These are phyloP conservation scores for Xylaria sp. DNA, from an alignment of 2,329 filamentous ascomycete species.

Conservation along the genomic window DNA sequence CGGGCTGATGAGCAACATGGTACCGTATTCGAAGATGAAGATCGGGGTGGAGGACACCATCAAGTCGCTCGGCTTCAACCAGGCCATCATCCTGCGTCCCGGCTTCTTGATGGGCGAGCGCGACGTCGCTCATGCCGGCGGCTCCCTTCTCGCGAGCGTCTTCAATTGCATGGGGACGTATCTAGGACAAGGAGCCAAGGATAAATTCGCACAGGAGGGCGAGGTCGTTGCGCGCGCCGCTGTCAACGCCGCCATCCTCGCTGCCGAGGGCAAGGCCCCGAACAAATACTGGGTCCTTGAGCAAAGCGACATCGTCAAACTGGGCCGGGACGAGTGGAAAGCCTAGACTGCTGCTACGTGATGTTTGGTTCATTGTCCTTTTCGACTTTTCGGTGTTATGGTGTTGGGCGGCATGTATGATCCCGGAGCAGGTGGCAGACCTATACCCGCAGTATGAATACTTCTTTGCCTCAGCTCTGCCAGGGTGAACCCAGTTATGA, in stretches of 20 bases:
- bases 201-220: constrained; percentile 78
- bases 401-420: constrained; percentile 1
- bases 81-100: constrained; percentile 78
- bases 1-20: constrained; percentile 54
- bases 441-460: background rate
- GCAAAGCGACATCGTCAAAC: constrained; percentile 70
- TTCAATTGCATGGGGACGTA: constrained; percentile 64
- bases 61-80: constrained; percentile 77
- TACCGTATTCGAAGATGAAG: constrained; percentile 78
- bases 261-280: constrained; percentile 68
- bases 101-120: constrained; percentile 80
- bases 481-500: background rate
- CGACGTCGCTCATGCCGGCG: constrained; percentile 68
- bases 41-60: constrained; percentile 85
- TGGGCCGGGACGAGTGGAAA: constrained; percentile 71
- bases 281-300: constrained; percentile 71
- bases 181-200: constrained; percentile 66
- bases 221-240: constrained; percentile 77
- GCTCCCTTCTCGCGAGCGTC: constrained; percentile 66
- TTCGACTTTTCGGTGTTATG: constrained; percentile 19
- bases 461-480: background rate
- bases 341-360: constrained; percentile 18
- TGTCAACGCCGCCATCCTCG: constrained; percentile 68
- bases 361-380: background rate
- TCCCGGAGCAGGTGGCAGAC: background rate